Conservation (phyloP, 768 basidiomycete species). For the Lepiota brunneoincarnata region DNA sequence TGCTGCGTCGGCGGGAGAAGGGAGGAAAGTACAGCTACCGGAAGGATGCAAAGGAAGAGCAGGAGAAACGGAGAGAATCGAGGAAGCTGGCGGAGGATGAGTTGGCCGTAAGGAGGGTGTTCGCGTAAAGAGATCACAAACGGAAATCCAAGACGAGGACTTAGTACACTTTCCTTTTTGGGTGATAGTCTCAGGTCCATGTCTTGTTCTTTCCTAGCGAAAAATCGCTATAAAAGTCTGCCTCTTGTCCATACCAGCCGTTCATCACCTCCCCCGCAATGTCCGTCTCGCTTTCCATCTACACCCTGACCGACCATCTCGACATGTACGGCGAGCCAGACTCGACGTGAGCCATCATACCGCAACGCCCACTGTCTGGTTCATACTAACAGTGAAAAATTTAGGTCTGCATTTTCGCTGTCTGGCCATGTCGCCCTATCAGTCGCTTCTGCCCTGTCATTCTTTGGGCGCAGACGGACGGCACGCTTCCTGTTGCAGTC, state of each 20-base stretch:
- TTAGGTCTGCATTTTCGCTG: constrained; percentile 82
- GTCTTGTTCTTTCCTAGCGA: constrained; percentile 1
- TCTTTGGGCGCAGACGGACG: constrained; percentile 53
- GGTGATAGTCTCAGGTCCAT: constrained; percentile 9
- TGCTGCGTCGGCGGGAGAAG: constrained; percentile 62
- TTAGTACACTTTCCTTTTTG: not conserved
- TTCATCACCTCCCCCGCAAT: constrained; percentile 35
- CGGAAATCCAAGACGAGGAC: constrained; percentile 9
- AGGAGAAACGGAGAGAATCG: constrained; percentile 57
- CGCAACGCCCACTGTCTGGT: not conserved
- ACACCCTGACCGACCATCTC: constrained; percentile 53
- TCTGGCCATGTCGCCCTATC: constrained; percentile 76
- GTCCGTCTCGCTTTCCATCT: constrained; percentile 65
- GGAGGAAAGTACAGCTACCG: constrained; percentile 81
- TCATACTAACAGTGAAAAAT: constrained; percentile 1
- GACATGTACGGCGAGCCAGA: constrained; percentile 74
- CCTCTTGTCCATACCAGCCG: constrained; percentile 13
- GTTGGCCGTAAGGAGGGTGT: constrained; percentile 85
- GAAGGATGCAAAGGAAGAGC: constrained; percentile 75
- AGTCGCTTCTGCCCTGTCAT: constrained; percentile 51
- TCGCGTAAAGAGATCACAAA: constrained; percentile 60
- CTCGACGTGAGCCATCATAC: constrained; percentile 44
- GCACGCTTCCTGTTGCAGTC: constrained; percentile 62
- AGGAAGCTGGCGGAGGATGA: constrained; percentile 71
- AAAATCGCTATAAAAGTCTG: constrained; percentile 8